Evolutionary conservation across 2,329 filamentous ascomycete species (phyloP), one percentile per base, ranked within the genome.

Genomic region (Bipolaris cookei): DNA sequence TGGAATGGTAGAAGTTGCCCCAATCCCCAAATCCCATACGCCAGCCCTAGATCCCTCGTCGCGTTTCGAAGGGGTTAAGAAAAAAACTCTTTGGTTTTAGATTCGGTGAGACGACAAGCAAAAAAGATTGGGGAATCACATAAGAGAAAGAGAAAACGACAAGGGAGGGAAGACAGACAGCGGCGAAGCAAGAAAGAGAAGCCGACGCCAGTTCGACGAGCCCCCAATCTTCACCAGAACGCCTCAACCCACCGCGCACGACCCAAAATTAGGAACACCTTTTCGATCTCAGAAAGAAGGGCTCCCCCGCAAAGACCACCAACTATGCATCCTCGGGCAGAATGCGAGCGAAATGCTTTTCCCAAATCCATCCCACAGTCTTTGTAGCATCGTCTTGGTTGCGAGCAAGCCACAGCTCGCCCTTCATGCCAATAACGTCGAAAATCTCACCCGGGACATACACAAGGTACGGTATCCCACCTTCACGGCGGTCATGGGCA

Each of bases 281-380:
- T 37, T 16, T 45, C 42, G 4, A 45, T 32, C 37, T 32, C 10
- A n/a, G 41, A 30, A 46, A 46, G 35, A 52, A 21, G 28, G 25
- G 10, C 3, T 13, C 28, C 3, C 10, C 10, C 25, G 2, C 10
- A 10, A 16, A 28, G 42, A 10, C 16, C 18, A n/a, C 21, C 7
- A 13, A 18, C 55, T 60, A 71, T 38, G 66, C 66, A 32, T 76
- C 74, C 53, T 77, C 76, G 5, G 75, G 73, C 35, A 77, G 51
- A 25, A 77, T 77, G 18, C 75, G 65, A 20, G 76, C 76, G 82
- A 99, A 99, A 79, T 99, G 95, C 77, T 97, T 97, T 70, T 93
- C 96, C 95, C 95, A 99, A 70, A 99, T 97, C 95, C 95, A 99
- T 49, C 95, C 95, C 32, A 98, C 88, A 63, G 88, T 84, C 63